Conservation (phyloP, 2,329 filamentous ascomycete species). For the Diaporthe humulicola region DNA sequence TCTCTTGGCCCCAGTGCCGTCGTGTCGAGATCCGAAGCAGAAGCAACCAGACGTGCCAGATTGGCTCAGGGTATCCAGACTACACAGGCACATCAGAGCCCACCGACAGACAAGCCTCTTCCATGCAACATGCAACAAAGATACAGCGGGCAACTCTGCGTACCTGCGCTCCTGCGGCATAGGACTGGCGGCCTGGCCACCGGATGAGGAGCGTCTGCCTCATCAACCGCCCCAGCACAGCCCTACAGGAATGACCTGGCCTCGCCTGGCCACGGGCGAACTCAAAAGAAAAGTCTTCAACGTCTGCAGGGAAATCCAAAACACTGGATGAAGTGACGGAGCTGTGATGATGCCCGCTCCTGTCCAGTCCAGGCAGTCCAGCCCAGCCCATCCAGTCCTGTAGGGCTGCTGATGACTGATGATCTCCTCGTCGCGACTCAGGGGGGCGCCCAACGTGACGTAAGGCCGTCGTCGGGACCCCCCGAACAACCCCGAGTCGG, state of each 20-base stretch:
- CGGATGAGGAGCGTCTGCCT: background rate
- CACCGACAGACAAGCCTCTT: conserved; percentile 5
- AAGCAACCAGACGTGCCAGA: conserved; percentile 8
- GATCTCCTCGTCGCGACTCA: conserved; percentile 29
- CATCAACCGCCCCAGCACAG: background rate
- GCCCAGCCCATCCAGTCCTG: background rate
- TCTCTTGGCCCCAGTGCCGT: conserved; percentile 22
- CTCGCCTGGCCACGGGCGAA: conserved; percentile 2
- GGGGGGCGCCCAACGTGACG: conserved; percentile 19
- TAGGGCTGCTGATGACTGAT: conserved; percentile 31
- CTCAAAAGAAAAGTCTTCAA: background rate
- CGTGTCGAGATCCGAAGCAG: conserved; percentile 23
- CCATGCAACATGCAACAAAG: conserved; percentile 21
- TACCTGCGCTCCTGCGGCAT: background rate
- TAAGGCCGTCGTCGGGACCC: conserved; percentile 28
- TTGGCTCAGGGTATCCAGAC: background rate
- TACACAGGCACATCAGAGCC: conserved; percentile 12
- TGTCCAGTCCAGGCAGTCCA: background rate
- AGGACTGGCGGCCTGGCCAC: background rate
- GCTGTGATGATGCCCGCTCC: conserved; percentile 4
- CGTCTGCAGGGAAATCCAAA: background rate
- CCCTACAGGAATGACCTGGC: background rate
- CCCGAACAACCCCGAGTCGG: conserved; percentile 21
- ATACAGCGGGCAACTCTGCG: background rate
- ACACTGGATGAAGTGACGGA: conserved; percentile 23